phyloP scores from a whole-genome alignment of 176 grass and related monocot species.

The Carex kokanica region DNA sequence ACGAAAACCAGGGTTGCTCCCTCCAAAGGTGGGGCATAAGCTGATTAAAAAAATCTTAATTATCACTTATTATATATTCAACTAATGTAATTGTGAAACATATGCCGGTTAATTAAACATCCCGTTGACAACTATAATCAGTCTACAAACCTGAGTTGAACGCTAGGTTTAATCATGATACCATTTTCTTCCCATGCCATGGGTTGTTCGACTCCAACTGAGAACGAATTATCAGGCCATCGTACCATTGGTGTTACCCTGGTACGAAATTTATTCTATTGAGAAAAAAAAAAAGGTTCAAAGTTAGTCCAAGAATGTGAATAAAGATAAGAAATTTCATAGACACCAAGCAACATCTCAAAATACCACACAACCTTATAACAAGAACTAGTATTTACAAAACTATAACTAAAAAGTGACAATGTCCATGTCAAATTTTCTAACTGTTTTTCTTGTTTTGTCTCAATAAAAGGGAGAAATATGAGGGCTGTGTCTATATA shows the following conservation, averaged over 20 bases:
- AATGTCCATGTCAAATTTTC: neutral
- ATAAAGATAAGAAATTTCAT: constrained; percentile 12
- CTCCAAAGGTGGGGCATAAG: constrained; percentile 81
- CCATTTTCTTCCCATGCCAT: constrained; percentile 55
- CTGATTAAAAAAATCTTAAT: constrained; percentile 33
- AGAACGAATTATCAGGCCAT: constrained; percentile 76
- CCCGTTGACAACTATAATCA: constrained; percentile 15
- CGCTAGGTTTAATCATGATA: constrained; percentile 56
- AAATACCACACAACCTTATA: constrained; percentile 7
- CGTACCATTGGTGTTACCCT: constrained; percentile 56
- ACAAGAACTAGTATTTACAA: neutral
- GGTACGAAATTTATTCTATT: constrained; percentile 54
- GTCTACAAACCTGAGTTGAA: constrained; percentile 70
- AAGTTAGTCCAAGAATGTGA: neutral
- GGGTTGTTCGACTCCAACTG: constrained; percentile 51
- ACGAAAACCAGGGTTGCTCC: constrained; percentile 64
- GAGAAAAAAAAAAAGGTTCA: constrained; percentile 25
- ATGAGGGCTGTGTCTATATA: neutral
- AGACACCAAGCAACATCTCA: neutral
- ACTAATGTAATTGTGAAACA: neutral
- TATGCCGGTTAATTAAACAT: constrained; percentile 6
- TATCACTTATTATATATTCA: constrained; percentile 9
- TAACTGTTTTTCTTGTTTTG: neutral
- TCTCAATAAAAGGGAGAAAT: neutral
- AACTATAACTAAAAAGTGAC: neutral